Conservation (phyloP, 2,329 filamentous ascomycete genomes). For the Calycina herbarum region DNA sequence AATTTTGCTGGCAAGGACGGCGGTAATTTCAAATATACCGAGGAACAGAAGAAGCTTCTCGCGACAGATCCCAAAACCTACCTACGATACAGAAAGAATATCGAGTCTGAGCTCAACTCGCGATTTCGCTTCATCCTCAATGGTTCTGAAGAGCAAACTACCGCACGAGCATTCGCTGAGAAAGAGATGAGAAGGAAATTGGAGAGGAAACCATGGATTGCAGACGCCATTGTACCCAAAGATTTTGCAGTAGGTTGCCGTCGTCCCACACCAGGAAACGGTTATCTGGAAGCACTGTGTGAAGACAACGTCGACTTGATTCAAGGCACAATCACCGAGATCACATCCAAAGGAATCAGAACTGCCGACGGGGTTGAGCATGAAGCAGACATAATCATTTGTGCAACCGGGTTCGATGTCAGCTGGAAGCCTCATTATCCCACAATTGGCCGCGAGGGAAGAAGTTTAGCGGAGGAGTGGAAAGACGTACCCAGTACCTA, state of each 20-base stretch:
- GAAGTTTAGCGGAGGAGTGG: slow-evolving; percentile 32
- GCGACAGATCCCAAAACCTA: slow-evolving; percentile 28
- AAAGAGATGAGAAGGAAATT: slow-evolving; percentile 19
- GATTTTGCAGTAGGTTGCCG: slow-evolving; percentile 88
- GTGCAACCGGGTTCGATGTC: slow-evolving; percentile 40
- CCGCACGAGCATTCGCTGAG: slow-evolving; percentile 22
- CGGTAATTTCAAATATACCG: no score
- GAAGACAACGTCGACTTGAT: slow-evolving; percentile 51
- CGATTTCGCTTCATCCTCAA: slow-evolving; percentile 24
- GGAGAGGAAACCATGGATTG: slow-evolving; percentile 16
- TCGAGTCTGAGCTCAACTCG: slow-evolving; percentile 22
- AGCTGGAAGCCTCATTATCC: slow-evolving; percentile 32
- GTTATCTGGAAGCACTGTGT: slow-evolving; percentile 50
- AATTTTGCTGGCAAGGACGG: slow-evolving; percentile 30
- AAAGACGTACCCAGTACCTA: slow-evolving; percentile 35
- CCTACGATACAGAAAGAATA: slow-evolving; percentile 21
- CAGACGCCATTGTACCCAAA: slow-evolving; percentile 55
- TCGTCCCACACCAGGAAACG: slow-evolving; percentile 37
- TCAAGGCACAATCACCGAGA: slow-evolving; percentile 46
- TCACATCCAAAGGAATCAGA: slow-evolving; percentile 47
- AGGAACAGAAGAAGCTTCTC: no score
- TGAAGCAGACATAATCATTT: slow-evolving; percentile 41
- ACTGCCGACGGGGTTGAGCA: slow-evolving; percentile 40
- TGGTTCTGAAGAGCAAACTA: slow-evolving; percentile 18
- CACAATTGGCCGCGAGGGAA: slow-evolving; percentile 30